Evolutionary conservation across 345 rosid genomes (phyloP).

Genomic region (Noccaea caerulescens): DNA sequence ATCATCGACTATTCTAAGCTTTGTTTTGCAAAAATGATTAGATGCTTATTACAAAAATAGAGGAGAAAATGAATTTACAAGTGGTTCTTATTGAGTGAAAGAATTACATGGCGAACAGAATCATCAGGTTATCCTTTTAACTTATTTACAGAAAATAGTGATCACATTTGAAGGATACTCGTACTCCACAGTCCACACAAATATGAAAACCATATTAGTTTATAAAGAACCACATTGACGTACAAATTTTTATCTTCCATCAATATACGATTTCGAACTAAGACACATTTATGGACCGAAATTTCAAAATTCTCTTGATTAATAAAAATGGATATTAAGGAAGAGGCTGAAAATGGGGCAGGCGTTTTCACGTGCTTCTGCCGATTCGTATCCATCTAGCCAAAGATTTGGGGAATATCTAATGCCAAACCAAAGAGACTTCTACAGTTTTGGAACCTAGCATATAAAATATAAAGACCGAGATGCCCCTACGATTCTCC

Average conservation of each 20-base stretch:
- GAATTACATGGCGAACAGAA: no score
- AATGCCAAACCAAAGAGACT: not conserved
- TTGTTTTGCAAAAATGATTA: not conserved
- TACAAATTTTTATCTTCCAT: not conserved
- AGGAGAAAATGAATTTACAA: constrained; percentile 7
- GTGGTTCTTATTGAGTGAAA: no score
- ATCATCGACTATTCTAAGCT: not conserved
- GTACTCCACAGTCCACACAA: not conserved
- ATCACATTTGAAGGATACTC: constrained; percentile 1
- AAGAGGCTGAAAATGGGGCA: not conserved
- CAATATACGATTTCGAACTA: constrained; percentile 1
- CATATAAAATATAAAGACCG: not conserved
- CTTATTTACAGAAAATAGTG: not conserved
- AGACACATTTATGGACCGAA: not conserved
- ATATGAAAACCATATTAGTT: not conserved
- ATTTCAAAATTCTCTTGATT: not conserved
- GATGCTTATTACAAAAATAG: not conserved
- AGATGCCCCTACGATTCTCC: not conserved
- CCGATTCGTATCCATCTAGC: not conserved
- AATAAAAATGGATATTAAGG: not conserved
- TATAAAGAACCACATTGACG: not conserved
- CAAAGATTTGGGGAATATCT: not conserved
- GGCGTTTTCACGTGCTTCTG: constrained; percentile 26
- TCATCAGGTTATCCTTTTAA: not conserved
- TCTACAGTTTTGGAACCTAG: constrained; percentile 17